Conservation (phyloP, 2,329 filamentous ascomycete species). For the Juglanconis sp. region DNA sequence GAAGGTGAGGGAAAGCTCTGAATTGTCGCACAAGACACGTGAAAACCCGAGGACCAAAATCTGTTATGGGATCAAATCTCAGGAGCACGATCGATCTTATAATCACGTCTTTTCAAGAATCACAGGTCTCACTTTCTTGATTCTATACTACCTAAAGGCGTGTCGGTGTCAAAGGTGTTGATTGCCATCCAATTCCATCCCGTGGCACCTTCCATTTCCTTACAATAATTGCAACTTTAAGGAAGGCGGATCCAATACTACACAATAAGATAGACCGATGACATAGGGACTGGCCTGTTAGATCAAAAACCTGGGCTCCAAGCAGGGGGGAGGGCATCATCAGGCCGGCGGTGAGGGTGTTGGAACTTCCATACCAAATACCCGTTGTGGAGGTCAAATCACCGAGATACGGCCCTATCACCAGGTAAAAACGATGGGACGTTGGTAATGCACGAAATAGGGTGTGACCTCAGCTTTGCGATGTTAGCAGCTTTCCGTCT, state of each 20-base stretch:
- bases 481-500: neutral
- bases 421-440: neutral
- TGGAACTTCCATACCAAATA: neutral
- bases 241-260: neutral
- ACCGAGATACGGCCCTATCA: neutral
- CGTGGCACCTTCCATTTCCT: constrained; percentile 13
- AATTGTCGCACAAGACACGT: too few relatives aligned
- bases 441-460: neutral
- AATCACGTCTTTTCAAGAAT: neutral
- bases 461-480: neutral
- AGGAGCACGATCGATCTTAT: constrained; percentile 1
- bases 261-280: neutral
- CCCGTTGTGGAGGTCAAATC: neutral
- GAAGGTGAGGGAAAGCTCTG: neutral
- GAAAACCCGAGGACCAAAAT: neutral
- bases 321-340: neutral
- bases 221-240: neutral
- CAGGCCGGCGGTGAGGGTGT: neutral
- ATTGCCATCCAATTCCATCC: constrained; percentile 12
- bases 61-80: neutral
- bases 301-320: neutral
- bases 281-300: neutral
- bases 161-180: neutral
- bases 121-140: neutral
- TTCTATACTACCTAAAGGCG: neutral